Conservation (phyloP, 371 early-diverging fungal genomes). For the Blastocladiella emersonii region DNA sequence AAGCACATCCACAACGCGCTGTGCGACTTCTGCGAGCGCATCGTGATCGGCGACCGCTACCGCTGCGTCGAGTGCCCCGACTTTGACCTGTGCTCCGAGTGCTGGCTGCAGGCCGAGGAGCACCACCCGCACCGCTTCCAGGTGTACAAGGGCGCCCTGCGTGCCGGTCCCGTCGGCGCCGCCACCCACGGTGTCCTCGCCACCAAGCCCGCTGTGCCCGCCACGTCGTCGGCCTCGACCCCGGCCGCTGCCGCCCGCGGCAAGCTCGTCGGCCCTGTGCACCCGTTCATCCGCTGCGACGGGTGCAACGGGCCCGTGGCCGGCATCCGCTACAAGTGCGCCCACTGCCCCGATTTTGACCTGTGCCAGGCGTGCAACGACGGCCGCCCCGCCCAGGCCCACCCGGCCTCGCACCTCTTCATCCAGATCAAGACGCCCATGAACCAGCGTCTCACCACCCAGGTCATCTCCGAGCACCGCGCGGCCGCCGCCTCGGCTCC, state of each 20-base stretch:
- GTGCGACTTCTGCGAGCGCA: neutral
- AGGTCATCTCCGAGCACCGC: too few relatives aligned
- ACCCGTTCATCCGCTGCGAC: conserved; percentile 14
- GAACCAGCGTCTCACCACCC: too few relatives aligned
- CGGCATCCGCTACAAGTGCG: conserved; percentile 18
- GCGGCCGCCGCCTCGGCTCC: neutral
- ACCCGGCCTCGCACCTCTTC: neutral
- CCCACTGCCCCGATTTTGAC: conserved; percentile 14
- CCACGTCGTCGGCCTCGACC: neutral
- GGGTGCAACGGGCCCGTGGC: conserved; percentile 13
- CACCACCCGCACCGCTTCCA: neutral
- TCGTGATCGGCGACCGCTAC: neutral
- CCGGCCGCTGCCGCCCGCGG: neutral
- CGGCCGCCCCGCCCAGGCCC: neutral
- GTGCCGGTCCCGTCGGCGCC: neutral
- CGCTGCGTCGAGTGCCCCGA: neutral
- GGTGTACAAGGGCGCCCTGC: neutral
- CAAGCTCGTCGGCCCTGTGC: neutral
- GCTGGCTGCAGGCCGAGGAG: neutral
- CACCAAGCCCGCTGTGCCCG: neutral
- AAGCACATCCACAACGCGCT: neutral
- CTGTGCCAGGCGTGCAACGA: conserved; percentile 14
- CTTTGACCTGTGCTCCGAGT: conserved; percentile 1
- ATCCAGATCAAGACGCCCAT: neutral
- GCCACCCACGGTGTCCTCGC: too few relatives aligned